Conservation (phyloP, 177 flowering plant species). For the Tripterygium wilfordii region DNA sequence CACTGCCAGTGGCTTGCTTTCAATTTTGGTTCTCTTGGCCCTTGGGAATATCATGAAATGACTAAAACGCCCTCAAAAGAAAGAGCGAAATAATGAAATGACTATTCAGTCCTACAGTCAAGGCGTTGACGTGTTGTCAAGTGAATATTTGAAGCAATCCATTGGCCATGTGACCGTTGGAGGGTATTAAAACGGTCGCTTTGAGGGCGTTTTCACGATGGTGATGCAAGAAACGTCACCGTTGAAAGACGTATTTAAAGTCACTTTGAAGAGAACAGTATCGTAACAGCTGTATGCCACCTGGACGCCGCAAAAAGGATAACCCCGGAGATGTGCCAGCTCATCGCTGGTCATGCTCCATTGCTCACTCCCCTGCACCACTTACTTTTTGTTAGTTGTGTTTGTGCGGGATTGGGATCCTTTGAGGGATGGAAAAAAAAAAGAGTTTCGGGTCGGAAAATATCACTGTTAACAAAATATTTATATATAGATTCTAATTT, state of each 20-base stretch:
- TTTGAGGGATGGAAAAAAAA: too few species aligned
- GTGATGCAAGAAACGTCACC: too few species aligned
- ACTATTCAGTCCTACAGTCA: slow-evolving; percentile 11
- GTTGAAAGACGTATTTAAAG: too few species aligned
- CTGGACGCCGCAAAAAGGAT: slow-evolving; percentile 18
- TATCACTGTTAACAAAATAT: too few species aligned
- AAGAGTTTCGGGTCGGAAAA: too few species aligned
- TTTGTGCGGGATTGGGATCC: too few species aligned
- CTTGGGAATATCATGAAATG: not conserved
- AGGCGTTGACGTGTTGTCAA: slow-evolving; percentile 5
- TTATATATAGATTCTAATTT: too few species aligned
- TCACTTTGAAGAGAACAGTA: too few species aligned
- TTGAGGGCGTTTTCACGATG: not conserved
- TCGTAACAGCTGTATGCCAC: slow-evolving; percentile 33
- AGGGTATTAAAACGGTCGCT: slow-evolving; percentile 8
- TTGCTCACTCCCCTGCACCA: not conserved
- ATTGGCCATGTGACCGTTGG: slow-evolving; percentile 25
- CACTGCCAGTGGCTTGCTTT: not conserved
- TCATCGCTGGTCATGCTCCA: slow-evolving; percentile 6
- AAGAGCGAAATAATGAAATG: slow-evolving; percentile 1
- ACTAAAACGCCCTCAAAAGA: slow-evolving; percentile 7
- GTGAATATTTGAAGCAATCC: too few species aligned
- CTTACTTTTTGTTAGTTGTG: too few species aligned
- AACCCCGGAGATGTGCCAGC: slow-evolving; percentile 6
- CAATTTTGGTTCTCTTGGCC: not conserved